Percentiles rank a stretch among this genome's conserved stretches.
These are phyloP conservation scores for Skeletonema tropicum DNA, from an alignment of 108 stramenopile genomes.

Conservation along the genomic window DNA sequence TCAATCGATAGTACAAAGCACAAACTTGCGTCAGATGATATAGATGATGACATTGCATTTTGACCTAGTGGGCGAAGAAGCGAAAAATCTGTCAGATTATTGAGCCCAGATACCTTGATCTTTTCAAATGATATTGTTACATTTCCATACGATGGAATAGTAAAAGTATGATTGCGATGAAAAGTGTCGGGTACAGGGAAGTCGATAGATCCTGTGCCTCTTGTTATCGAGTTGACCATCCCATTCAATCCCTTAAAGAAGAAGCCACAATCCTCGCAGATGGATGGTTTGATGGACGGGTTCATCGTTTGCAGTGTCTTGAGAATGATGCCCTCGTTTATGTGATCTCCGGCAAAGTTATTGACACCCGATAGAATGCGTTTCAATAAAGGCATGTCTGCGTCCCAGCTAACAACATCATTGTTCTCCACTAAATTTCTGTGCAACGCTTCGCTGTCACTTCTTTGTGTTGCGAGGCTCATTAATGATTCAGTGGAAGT, in stretches of 20 bases:
- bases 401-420: slow-evolving; percentile 31
- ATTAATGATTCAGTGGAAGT: not conserved
- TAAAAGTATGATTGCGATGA: slow-evolving; percentile 53
- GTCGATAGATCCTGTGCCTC: slow-evolving; percentile 18
- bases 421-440: not conserved
- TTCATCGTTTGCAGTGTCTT: slow-evolving; percentile 23
- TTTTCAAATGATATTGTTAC: slow-evolving; percentile 30
- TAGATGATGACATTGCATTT: slow-evolving; percentile 29
- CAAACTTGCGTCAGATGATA: slow-evolving; percentile 34
- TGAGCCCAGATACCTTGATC: slow-evolving; percentile 56
- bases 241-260: slow-evolving; percentile 76
- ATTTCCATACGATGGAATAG: slow-evolving; percentile 41
- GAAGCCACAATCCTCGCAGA: slow-evolving; percentile 55
- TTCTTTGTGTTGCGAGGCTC: not conserved
- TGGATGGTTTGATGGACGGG: slow-evolving; percentile 1
- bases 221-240: slow-evolving; percentile 48
- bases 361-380: slow-evolving; percentile 21
- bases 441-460: not conserved
- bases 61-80: slow-evolving; percentile 44
- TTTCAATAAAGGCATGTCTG: slow-evolving; percentile 48
- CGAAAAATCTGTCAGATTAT: slow-evolving; percentile 52
- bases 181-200: slow-evolving; percentile 30
- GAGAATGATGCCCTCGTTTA: slow-evolving; percentile 47
- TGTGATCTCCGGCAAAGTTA: slow-evolving; percentile 40
- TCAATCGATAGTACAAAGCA: slow-evolving; percentile 45